Percentiles rank a stretch among this genome's conserved stretches.
phyloP scores from a whole-genome alignment of 2,329 filamentous ascomycete species.

The Mycosphaerella sp. region DNA sequence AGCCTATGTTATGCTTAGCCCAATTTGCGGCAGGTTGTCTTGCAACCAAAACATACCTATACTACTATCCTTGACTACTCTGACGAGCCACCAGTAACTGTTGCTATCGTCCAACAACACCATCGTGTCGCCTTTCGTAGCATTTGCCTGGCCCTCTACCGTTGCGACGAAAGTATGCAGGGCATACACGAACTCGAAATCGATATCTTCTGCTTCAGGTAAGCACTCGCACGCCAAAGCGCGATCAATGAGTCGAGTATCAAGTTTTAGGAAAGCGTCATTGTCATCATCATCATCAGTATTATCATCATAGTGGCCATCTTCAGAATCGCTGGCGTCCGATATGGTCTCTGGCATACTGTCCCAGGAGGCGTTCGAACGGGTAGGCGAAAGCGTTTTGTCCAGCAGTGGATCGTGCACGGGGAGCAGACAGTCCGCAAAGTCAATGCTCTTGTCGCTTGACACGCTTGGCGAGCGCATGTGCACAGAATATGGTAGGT shows the following conservation, averaged over 20 bases:
- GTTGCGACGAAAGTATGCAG: slow-evolving; percentile 96
- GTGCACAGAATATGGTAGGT: slow-evolving; percentile 11
- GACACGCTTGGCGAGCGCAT: slow-evolving; percentile 23
- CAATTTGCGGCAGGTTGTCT: neutral
- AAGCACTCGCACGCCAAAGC: slow-evolving; percentile 77
- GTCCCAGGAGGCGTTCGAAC: slow-evolving; percentile 29
- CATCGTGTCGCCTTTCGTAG: slow-evolving; percentile 98
- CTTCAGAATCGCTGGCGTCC: slow-evolving; percentile 23
- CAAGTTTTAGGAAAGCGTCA: slow-evolving; percentile 51
- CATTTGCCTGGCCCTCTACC: slow-evolving; percentile 96
- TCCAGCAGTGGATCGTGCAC: slow-evolving; percentile 39
- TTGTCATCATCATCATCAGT: slow-evolving; percentile 55
- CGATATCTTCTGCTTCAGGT: slow-evolving; percentile 94
- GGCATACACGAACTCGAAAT: slow-evolving; percentile 99
- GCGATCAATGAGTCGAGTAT: slow-evolving; percentile 61
- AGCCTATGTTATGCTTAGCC: slow-evolving; percentile 53
- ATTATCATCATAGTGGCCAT: neutral
- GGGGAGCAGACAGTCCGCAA: slow-evolving; percentile 39
- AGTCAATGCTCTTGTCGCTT: slow-evolving; percentile 29
- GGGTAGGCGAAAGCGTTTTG: slow-evolving; percentile 30
- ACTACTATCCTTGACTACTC: slow-evolving; percentile 94
- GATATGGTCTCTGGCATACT: slow-evolving; percentile 24
- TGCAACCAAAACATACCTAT: slow-evolving; percentile 55
- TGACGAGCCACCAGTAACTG: slow-evolving; percentile 99
- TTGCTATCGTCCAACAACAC: slow-evolving; percentile 97